Conservation (phyloP, 495 filamentous ascomycete species). For the Acidiella bohemica region DNA sequence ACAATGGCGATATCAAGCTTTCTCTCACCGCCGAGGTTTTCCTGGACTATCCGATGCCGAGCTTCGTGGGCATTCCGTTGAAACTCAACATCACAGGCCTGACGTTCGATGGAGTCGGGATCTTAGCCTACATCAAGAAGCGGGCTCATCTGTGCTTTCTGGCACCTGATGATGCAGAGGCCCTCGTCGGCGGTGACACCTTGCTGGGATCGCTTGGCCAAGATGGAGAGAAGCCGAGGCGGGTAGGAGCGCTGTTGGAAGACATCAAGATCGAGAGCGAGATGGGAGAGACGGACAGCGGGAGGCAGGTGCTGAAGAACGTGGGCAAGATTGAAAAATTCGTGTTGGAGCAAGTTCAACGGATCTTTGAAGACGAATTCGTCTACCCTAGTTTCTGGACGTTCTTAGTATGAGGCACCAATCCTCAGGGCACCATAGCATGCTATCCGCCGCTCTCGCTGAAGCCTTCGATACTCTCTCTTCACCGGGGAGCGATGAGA, state of each 20-base stretch:
- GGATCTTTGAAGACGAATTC: constrained; percentile 96
- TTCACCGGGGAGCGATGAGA: no score
- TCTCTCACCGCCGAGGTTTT: constrained; percentile 86
- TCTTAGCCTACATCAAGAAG: constrained; percentile 77
- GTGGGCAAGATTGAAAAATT: constrained; percentile 97
- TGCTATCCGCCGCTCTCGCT: no score
- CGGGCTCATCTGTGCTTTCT: constrained; percentile 83
- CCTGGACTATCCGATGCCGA: constrained; percentile 94
- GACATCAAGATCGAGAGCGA: constrained; percentile 95
- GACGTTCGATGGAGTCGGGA: constrained; percentile 85
- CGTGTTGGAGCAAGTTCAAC: constrained; percentile 86
- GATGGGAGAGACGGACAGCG: constrained; percentile 80
- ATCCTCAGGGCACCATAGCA: no score
- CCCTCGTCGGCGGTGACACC: constrained; percentile 29
- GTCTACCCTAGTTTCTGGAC: constrained; percentile 98
- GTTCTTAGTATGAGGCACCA: constrained; percentile 78
- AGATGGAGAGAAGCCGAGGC: constrained; percentile 11
- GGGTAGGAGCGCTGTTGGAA: constrained; percentile 60
- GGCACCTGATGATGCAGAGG: constrained; percentile 70
- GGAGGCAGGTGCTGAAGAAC: constrained; percentile 91
- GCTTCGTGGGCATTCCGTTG: constrained; percentile 84
- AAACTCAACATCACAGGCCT: constrained; percentile 86
- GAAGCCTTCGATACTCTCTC: no score
- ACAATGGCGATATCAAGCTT: constrained; percentile 70
- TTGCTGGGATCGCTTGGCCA: constrained; percentile 18